phyloP scores from a whole-genome alignment of 2,329 filamentous ascomycete species.

The Neofusicoccum umdonicola region DNA sequence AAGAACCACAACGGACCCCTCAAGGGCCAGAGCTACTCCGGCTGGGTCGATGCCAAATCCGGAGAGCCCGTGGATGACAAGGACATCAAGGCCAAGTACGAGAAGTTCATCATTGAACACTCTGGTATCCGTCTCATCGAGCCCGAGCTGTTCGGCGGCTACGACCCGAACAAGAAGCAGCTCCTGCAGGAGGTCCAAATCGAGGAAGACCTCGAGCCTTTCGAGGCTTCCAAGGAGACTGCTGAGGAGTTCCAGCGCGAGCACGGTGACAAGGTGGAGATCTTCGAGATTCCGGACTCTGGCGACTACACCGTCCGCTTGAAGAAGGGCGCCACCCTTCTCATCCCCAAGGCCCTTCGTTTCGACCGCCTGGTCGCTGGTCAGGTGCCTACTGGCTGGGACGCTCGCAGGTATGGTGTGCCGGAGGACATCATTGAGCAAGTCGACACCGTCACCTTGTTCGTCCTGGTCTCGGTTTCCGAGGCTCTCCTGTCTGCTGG shows the following conservation, averaged over 20 bases:
- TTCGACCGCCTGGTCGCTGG: constrained; percentile 97
- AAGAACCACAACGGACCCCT: constrained; percentile 96
- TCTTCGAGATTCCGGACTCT: constrained; percentile 90
- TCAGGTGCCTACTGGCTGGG: constrained; percentile 95
- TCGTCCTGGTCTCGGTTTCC: constrained; percentile 88
- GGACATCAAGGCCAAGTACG: constrained; percentile 95
- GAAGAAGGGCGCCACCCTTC: constrained; percentile 90
- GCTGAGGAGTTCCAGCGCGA: constrained; percentile 96
- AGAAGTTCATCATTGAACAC: constrained; percentile 94
- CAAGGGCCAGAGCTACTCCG: constrained; percentile 94
- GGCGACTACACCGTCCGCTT: constrained; percentile 93
- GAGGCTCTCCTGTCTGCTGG: constrained; percentile 88
- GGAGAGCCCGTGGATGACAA: constrained; percentile 97
- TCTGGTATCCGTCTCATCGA: constrained; percentile 97
- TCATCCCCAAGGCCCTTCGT: constrained; percentile 94
- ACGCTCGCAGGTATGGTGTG: constrained; percentile 92
- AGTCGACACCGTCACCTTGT: constrained; percentile 94
- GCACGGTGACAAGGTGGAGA: constrained; percentile 95
- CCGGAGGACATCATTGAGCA: constrained; percentile 97
- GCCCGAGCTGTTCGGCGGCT: constrained; percentile 92
- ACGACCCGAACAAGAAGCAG: constrained; percentile 98
- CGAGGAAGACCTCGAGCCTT: constrained; percentile 93
- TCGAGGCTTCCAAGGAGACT: constrained; percentile 95
- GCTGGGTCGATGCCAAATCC: constrained; percentile 93
- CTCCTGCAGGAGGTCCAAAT: constrained; percentile 97